These are phyloP conservation scores for Botrytis elliptica DNA, from an alignment of 2,329 filamentous ascomycete species.

Conservation along the genomic window DNA sequence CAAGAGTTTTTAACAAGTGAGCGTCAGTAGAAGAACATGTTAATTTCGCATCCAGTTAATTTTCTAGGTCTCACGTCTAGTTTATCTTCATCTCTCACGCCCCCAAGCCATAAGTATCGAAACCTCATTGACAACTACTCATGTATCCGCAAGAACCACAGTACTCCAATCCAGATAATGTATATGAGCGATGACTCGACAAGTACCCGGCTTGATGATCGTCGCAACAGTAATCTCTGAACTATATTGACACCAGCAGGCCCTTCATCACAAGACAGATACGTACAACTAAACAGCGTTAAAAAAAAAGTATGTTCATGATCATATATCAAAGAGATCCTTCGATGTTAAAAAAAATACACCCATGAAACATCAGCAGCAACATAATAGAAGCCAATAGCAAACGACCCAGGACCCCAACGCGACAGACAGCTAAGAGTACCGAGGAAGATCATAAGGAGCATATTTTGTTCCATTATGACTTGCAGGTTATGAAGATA, in stretches of 20 bases:
- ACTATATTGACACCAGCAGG: fast-evolving
- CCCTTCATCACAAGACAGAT: fast-evolving
- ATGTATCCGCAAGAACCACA: background rate
- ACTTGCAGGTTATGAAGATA: too few species aligned
- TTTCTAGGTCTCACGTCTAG: background rate
- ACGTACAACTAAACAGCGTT: background rate
- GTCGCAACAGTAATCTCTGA: background rate
- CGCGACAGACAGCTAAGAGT: background rate
- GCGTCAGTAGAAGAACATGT: background rate
- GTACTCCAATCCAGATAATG: background rate
- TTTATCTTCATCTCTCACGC: background rate
- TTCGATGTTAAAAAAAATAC: fast-evolving
- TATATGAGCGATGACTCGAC: background rate
- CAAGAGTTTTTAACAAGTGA: fast-evolving
- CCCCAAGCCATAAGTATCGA: background rate
- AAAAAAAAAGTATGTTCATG: background rate
- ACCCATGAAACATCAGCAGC: background rate
- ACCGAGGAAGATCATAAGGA: background rate
- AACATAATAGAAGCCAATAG: fast-evolving
- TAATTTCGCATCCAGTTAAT: too few species aligned
- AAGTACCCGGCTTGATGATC: too few species aligned
- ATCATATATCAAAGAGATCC: background rate
- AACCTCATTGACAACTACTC: background rate
- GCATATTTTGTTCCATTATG: fast-evolving
- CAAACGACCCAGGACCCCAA: background rate